Evolutionary conservation across 2,329 filamentous ascomycete species (phyloP).

Genomic region (Metarhizium album): DNA sequence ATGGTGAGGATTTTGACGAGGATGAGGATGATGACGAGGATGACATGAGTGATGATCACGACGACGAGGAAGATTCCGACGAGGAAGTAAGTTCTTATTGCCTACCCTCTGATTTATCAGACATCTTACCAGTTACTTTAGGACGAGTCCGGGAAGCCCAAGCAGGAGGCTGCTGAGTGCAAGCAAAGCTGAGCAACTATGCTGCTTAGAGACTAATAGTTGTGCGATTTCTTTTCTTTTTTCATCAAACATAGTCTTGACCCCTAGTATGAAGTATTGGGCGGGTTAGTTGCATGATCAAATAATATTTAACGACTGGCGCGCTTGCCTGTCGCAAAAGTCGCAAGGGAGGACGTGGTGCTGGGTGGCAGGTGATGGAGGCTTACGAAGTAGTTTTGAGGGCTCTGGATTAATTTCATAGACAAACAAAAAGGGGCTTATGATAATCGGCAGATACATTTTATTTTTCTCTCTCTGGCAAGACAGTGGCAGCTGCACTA

Average conservation of each 20-base stretch:
- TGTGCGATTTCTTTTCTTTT: background rate
- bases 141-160: constrained; percentile 82
- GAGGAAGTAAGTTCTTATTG: constrained; percentile 50
- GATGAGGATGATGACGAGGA: constrained; percentile 91
- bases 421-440: constrained; percentile 9
- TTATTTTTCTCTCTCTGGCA: background rate
- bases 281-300: constrained; percentile 1
- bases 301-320: constrained; percentile 2
- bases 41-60: constrained; percentile 72
- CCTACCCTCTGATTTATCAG: background rate
- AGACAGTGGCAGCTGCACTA: background rate
- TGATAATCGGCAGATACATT: constrained; percentile 3
- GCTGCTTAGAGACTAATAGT: background rate
- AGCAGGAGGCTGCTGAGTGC: constrained; percentile 91
- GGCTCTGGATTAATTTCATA: constrained; percentile 9
- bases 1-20: constrained; percentile 22
- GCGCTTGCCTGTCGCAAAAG: background rate
- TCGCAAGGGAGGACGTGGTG: background rate
- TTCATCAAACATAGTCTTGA: constrained; percentile 1
- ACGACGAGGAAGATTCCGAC: constrained; percentile 71
- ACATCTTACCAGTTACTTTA: constrained; percentile 23
- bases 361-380: background rate
- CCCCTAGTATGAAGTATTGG: background rate
- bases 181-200: constrained; percentile 66
- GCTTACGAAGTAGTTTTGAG: constrained; percentile 1